Evolutionary conservation across 306 rosid genomes (phyloP).

Genomic region (Clitoria ternatea): DNA sequence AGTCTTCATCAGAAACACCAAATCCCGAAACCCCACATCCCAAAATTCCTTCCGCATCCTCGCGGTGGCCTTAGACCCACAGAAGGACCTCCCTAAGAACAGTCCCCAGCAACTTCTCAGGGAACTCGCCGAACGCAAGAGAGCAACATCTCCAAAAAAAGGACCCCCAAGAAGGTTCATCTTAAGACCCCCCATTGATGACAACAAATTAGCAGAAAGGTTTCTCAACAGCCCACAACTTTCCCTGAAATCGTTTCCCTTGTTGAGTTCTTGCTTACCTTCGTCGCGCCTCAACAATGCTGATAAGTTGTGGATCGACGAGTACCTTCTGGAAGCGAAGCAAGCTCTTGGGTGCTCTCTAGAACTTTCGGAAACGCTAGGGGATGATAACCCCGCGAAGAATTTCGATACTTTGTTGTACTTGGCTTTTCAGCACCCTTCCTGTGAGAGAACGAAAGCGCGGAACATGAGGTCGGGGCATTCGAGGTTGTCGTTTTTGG

Average conservation of each 20-base stretch:
- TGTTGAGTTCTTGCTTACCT: constrained; percentile 83
- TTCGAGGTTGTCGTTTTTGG: constrained; percentile 76
- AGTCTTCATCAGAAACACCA: constrained; percentile 28
- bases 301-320: constrained; percentile 80
- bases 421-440: constrained; percentile 95
- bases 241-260: constrained; percentile 75
- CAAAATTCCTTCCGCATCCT: constrained; percentile 30
- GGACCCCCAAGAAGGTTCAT: constrained; percentile 65
- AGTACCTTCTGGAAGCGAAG: constrained; percentile 87
- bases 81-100: constrained; percentile 60
- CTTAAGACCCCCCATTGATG: constrained; percentile 81
- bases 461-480: constrained; percentile 81
- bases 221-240: constrained; percentile 89
- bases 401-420: constrained; percentile 82
- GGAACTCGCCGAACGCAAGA: constrained; percentile 85
- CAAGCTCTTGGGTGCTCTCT: constrained; percentile 94
- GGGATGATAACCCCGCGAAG: constrained; percentile 83
- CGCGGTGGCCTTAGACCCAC: constrained; percentile 69
- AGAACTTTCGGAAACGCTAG: constrained; percentile 64
- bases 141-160: constrained; percentile 66
- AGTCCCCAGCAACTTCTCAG: constrained; percentile 87
- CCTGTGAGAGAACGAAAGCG: constrained; percentile 72
- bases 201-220: constrained; percentile 65
- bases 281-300: constrained; percentile 80
- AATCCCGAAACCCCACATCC: constrained; percentile 20